Conservation (phyloP, 768 basidiomycete genomes). For the Dendrothele bispora region DNA sequence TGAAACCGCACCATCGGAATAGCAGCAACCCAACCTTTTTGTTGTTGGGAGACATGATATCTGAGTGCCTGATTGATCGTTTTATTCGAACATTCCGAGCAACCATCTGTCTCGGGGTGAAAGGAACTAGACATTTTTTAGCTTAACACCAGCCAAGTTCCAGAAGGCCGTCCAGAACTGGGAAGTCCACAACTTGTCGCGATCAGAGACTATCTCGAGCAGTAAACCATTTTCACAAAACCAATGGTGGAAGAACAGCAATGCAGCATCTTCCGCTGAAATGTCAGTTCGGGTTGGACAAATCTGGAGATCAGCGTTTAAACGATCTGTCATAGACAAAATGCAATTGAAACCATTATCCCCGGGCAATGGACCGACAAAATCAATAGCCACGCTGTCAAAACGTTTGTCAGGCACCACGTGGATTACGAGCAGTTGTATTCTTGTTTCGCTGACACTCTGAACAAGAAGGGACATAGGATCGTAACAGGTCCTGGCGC, state of each 20-base stretch:
- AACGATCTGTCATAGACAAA: conserved; percentile 22
- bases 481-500: too few species aligned
- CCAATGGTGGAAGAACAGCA: conserved; percentile 13
- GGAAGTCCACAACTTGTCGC: conserved; percentile 26
- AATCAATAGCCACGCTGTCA: too few species aligned
- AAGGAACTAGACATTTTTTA: conserved; percentile 26
- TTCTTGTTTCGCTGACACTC: too few species aligned
- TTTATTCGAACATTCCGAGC: conserved; percentile 22
- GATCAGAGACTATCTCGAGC: conserved; percentile 20
- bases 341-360: conserved; percentile 26
- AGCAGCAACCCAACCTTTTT: conserved; percentile 23
- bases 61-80: conserved; percentile 17
- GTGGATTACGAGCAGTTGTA: too few species aligned
- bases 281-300: conserved; percentile 10
- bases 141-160: conserved; percentile 16
- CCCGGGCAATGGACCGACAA: conserved; percentile 28
- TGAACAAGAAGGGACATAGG: too few species aligned
- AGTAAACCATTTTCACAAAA: conserved; percentile 25
- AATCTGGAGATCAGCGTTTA: conserved; percentile 12
- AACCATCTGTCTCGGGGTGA: conserved; percentile 30
- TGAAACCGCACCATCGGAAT: conserved; percentile 24
- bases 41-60: conserved; percentile 15
- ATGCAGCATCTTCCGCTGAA: conserved; percentile 15
- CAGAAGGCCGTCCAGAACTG: conserved; percentile 25
- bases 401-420: too few species aligned